Conservation (phyloP, 2,329 filamentous ascomycete genomes). For the Seiridium unicorne region DNA sequence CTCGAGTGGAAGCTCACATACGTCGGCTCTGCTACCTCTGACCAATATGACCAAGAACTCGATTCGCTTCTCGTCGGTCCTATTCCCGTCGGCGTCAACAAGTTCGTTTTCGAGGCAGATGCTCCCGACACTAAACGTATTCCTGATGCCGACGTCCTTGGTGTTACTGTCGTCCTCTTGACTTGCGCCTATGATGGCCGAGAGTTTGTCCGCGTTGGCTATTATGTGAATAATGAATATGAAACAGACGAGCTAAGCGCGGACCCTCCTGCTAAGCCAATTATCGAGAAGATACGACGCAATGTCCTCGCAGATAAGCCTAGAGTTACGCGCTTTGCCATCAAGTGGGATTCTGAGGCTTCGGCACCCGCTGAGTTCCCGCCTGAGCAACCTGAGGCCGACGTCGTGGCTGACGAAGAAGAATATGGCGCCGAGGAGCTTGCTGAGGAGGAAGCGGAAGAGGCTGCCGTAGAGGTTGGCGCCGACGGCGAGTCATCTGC, state of each 20-base stretch:
- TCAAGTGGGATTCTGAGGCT: constrained; percentile 99
- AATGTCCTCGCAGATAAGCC: constrained; percentile 97
- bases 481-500: constrained; percentile 41
- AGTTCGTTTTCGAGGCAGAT: constrained; percentile 96
- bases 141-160: constrained; percentile 90
- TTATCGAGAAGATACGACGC: constrained; percentile 87
- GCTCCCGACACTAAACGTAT: constrained; percentile 88
- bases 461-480: constrained; percentile 45
- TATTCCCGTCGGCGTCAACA: constrained; percentile 97
- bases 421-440: constrained; percentile 90
- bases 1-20: constrained; percentile 99
- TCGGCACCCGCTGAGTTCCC: constrained; percentile 95
- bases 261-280: constrained; percentile 87
- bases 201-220: constrained; percentile 96
- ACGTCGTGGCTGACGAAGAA: constrained; percentile 79
- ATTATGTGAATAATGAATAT: constrained; percentile 99
- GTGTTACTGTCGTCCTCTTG: constrained; percentile 94
- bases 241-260: constrained; percentile 84
- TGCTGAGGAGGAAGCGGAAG: constrained; percentile 63
- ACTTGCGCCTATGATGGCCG: constrained; percentile 95
- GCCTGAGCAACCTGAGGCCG: constrained; percentile 95
- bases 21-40: constrained; percentile 94
- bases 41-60: constrained; percentile 97
- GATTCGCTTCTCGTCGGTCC: constrained; percentile 95
- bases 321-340: constrained; percentile 93